Base-by-base conservation (phyloP, 306 rosid species). In the Pyrus bretschneideri region DNA sequence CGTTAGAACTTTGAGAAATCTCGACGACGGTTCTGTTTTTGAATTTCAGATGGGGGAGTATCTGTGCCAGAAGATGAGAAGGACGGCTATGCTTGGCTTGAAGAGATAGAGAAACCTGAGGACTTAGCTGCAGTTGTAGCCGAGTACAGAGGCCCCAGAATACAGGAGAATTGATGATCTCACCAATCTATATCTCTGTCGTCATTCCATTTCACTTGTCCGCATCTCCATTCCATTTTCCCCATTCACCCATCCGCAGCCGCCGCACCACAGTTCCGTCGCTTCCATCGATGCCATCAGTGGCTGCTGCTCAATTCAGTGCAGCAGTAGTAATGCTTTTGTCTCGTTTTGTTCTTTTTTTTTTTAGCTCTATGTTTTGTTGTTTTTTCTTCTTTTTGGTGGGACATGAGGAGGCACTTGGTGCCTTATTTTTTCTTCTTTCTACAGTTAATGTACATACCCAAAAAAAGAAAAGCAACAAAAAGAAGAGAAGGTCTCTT, bases 61-160 rank as follows among this genome's bases (percentile, higher is more conserved):
- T 69, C 86, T 14, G 74, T 88, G 71, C 79, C 88, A 0, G 96
- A 92, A 77, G 90, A 83, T 73, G 97, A 91, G 72, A 87, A 70
- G 79, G 86, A 81, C 38, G 57, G 17, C 21, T 77, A 91, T 59
- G 91, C 93, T 23, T 95, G 99, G 97, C 93, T 95, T 64, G 85
- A 95, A 84, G 98, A 95, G 84, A 92, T 84, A 81, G 93, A 87
- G 80, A 72, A 80, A 69, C 91, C 85, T 35, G 89, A 85, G 69
- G 93, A 90, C 72, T 64, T 92, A 19, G 76, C 85, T n/a, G 91
- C 87, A 19, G 83, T 71, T 69, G 96, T 95, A 81, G 87, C 82
- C 51, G 1, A 5, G 83, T 94, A 94, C 81, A 62, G 55, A 18
- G 98, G 98, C 25, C 98, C 97, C n/a, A 57, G 77, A 74, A 86